These are phyloP conservation scores for Paracoccidioides lutzii DNA, from an alignment of 2,329 filamentous ascomycete species.

Conservation along the genomic window DNA sequence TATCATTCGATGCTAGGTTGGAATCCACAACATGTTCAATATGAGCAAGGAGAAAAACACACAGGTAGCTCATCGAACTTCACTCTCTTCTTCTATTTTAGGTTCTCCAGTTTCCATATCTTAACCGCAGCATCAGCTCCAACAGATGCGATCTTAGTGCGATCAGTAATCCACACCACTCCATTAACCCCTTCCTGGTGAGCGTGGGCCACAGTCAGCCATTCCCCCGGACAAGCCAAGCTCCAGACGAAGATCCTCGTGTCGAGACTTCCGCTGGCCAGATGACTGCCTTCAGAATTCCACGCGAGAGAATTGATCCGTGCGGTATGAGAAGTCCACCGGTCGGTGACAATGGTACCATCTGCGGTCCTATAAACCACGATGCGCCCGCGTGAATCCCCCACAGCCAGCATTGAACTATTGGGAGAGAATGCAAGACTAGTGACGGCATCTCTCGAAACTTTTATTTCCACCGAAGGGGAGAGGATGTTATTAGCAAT, in stretches of 20 bases:
- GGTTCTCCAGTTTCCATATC: constrained; percentile 57
- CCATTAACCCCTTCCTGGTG: constrained; percentile 94
- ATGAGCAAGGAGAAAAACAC: background rate
- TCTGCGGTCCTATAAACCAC: constrained; percentile 57
- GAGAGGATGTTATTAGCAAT: constrained; percentile 44
- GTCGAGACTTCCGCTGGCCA: constrained; percentile 74
- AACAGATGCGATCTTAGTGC: constrained; percentile 57
- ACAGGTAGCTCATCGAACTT: background rate
- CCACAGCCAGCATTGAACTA: constrained; percentile 66
- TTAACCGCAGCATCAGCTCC: constrained; percentile 87
- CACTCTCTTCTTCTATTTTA: background rate
- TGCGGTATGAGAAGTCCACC: constrained; percentile 60
- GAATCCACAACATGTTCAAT: background rate
- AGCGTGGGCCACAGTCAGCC: constrained; percentile 72
- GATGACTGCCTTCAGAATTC: constrained; percentile 64
- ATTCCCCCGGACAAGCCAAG: constrained; percentile 64
- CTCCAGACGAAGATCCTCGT: constrained; percentile 93
- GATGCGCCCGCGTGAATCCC: constrained; percentile 77
- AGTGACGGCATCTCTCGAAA: constrained; percentile 60
- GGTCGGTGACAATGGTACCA: constrained; percentile 66
- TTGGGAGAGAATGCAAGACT: constrained; percentile 70
- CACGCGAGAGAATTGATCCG: constrained; percentile 59
- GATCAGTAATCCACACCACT: constrained; percentile 62
- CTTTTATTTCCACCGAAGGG: constrained; percentile 49
- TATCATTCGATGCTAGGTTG: background rate